A percentile compares a stretch with the other conserved stretches of the same genome.
Evolutionary conservation across 768 basidiomycete species (phyloP).

Genomic region (Gyrodon lividus): DNA sequence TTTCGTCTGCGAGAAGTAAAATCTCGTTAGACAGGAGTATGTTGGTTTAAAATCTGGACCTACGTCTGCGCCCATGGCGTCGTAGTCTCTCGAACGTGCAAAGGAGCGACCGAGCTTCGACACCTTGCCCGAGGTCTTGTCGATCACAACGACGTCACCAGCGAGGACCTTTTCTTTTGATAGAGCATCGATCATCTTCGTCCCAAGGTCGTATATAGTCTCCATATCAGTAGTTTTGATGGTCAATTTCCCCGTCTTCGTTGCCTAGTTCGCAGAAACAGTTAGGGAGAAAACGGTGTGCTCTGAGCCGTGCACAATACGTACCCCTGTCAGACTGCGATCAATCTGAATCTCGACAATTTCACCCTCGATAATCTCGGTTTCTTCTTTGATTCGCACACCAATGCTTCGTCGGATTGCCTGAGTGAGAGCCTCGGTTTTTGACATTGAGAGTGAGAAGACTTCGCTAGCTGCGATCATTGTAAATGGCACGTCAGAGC

Average conservation of each 20-base stretch:
- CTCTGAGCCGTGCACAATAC: conserved; percentile 9
- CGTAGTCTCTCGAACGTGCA: conserved; percentile 96
- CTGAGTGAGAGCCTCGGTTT: conserved; percentile 97
- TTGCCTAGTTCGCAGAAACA: conserved; percentile 58
- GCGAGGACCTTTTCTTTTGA: conserved; percentile 96
- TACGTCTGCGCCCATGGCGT: conserved; percentile 99
- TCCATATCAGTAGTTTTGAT: conserved; percentile 99
- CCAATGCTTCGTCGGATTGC: conserved; percentile 96
- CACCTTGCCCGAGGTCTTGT: conserved; percentile 96
- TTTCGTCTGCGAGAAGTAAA: conserved; percentile 66
- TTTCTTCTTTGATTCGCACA: conserved; percentile 96
- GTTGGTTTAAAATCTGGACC: conserved; percentile 28
- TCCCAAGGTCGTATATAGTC: conserved; percentile 97
- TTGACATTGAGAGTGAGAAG: conserved; percentile 97
- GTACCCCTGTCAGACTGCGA: conserved; percentile 90
- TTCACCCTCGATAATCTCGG: conserved; percentile 96
- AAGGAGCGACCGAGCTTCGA: conserved; percentile 95
- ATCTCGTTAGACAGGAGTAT: neutral
- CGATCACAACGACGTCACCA: conserved; percentile 94
- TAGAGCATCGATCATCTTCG: conserved; percentile 98
- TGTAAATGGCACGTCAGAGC: conserved; percentile 94
- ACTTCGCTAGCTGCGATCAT: conserved; percentile 98
- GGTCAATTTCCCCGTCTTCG: conserved; percentile 95
- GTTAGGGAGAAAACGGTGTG: neutral
- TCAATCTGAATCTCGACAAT: conserved; percentile 99